Evolutionary conservation across 179 eudicot species (phyloP).

Genomic region (Actinidia polygama): DNA sequence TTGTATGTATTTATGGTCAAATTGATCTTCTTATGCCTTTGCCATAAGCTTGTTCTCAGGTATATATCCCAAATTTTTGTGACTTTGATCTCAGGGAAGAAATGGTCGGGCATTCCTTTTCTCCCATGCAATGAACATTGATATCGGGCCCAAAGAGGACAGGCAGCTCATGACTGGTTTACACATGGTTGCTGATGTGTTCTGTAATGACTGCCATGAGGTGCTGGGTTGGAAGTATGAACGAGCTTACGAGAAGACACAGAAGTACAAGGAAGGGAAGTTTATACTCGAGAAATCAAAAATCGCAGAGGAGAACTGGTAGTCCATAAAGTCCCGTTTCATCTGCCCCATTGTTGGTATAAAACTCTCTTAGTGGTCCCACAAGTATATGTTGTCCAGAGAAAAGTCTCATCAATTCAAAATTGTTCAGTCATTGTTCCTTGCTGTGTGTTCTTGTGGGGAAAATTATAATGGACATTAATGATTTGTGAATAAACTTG

Average conservation of each 20-base stretch:
- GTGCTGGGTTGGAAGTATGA: slow-evolving; percentile 36
- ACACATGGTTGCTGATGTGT: slow-evolving; percentile 33
- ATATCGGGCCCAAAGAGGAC: slow-evolving; percentile 30
- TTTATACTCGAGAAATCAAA: slow-evolving; percentile 34
- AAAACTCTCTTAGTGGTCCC: not conserved
- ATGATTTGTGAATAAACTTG: slow-evolving; percentile 17
- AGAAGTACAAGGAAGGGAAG: slow-evolving; percentile 39
- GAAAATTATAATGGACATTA: not conserved
- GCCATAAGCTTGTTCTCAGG: not conserved
- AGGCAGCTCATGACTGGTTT: slow-evolving; percentile 36
- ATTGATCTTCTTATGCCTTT: not conserved
- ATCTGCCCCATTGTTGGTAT: not conserved
- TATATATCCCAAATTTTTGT: not conserved
- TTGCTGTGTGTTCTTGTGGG: slow-evolving; percentile 2
- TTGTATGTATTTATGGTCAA: not conserved
- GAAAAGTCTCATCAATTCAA: not conserved
- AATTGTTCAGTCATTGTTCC: slow-evolving; percentile 14
- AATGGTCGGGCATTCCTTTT: slow-evolving; percentile 35
- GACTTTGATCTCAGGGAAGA: slow-evolving; percentile 27
- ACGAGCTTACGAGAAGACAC: slow-evolving; percentile 29
- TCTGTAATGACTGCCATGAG: slow-evolving; percentile 25
- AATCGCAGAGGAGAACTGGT: slow-evolving; percentile 29
- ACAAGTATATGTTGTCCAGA: not conserved
- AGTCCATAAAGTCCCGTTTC: not conserved
- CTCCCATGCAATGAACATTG: slow-evolving; percentile 33